Percentiles rank a stretch among this genome's conserved stretches.
Evolutionary conservation across 2,329 filamentous ascomycete species (phyloP).

Genomic region (Proliferodiscus dingleyae): DNA sequence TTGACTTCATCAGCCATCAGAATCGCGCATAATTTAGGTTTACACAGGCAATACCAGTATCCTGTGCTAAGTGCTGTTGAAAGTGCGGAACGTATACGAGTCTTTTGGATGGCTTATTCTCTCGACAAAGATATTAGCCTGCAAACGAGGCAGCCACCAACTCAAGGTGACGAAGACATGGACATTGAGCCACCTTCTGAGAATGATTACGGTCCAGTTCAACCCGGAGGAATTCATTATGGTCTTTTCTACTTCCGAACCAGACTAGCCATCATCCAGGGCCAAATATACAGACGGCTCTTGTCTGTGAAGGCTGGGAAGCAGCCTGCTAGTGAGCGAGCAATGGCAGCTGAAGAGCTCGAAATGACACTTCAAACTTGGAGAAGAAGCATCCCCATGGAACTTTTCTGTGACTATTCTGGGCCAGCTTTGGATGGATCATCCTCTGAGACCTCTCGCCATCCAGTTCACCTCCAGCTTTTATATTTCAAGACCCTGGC

Average conservation of each 20-base stretch:
- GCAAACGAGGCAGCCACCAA: conserved; percentile 53
- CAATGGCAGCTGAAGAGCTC: conserved; percentile 12
- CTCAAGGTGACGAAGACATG: conserved; percentile 57
- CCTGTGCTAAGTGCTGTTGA: conserved; percentile 6
- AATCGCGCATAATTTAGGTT: conserved; percentile 21
- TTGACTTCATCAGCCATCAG: conserved; percentile 22
- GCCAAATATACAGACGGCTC: conserved; percentile 23
- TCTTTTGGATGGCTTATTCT: conserved; percentile 64
- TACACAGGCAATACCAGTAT: conserved; percentile 20
- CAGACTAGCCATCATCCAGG: conserved; percentile 23
- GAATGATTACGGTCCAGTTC: background rate
- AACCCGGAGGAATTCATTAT: background rate
- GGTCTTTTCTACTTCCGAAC: conserved; percentile 17
- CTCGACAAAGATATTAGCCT: conserved; percentile 60
- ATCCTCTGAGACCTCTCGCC: background rate
- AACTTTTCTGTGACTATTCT: conserved; percentile 9
- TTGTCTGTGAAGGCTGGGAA: conserved; percentile 20
- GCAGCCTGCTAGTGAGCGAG: conserved; percentile 11
- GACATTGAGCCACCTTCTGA: conserved; percentile 21
- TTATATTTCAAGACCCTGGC: conserved; percentile 17
- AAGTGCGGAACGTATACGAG: conserved; percentile 42
- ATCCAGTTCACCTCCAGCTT: conserved; percentile 11
- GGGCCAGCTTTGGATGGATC: background rate
- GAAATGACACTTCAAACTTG: conserved; percentile 13
- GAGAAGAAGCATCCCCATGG: conserved; percentile 11